phyloP scores from a whole-genome alignment of 805 yeast species.

The Tanozyma kutaoensis region DNA sequence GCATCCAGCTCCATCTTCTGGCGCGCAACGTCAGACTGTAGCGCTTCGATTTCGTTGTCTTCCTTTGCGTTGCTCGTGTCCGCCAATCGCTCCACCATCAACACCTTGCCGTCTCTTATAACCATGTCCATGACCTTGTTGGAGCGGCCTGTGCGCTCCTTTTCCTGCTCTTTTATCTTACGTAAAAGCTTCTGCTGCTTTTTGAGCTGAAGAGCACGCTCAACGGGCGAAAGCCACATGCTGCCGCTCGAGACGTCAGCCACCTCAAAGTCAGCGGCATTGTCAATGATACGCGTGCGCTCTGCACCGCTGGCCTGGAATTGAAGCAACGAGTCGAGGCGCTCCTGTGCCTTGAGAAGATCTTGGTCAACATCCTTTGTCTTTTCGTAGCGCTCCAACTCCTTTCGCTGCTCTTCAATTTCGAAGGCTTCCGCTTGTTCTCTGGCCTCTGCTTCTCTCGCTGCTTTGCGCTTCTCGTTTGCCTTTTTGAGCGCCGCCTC shows the following conservation, averaged over 20 bases:
- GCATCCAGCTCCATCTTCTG: slow-evolving; percentile 10
- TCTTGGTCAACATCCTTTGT: slow-evolving; percentile 39
- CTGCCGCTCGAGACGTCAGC: slow-evolving; percentile 34
- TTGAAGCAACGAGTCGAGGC: slow-evolving; percentile 59
- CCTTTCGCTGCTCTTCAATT: slow-evolving; percentile 26
- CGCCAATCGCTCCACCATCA: slow-evolving; percentile 34
- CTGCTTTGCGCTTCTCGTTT: slow-evolving; percentile 18
- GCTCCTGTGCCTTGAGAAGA: slow-evolving; percentile 52
- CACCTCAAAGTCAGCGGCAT: slow-evolving; percentile 77
- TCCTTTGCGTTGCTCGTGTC: slow-evolving; percentile 12
- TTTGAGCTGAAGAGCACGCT: slow-evolving; percentile 77
- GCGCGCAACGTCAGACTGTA: slow-evolving; percentile 17
- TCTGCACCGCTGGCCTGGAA: slow-evolving; percentile 83
- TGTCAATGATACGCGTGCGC: slow-evolving; percentile 84
- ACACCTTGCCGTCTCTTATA: slow-evolving; percentile 70
- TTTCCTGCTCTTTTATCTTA: slow-evolving; percentile 45
- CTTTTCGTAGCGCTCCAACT: slow-evolving; percentile 28
- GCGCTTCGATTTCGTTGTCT: slow-evolving; percentile 20
- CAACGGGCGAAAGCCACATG: slow-evolving; percentile 79
- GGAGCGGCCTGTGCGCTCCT: slow-evolving; percentile 52
- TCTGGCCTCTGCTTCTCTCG: slow-evolving; percentile 13
- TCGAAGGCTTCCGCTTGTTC: slow-evolving; percentile 11
- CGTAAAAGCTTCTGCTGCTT: slow-evolving; percentile 69
- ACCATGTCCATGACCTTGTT: slow-evolving; percentile 65
- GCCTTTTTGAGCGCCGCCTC: slow-evolving; percentile 48